Conservation (phyloP, 257 asterid genomes). For the Schizonepeta tenuifolia region DNA sequence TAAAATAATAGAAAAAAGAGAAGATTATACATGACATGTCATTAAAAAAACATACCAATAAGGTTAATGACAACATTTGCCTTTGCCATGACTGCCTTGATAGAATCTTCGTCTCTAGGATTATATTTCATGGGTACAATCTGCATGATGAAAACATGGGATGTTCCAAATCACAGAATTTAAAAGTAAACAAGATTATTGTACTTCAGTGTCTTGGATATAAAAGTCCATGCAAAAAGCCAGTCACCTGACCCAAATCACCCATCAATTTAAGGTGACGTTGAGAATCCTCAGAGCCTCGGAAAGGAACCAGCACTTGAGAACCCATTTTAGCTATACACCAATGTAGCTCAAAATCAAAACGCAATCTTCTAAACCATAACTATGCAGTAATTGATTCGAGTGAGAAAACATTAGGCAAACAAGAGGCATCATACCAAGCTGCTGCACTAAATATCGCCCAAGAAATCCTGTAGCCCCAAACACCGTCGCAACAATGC, state of each 20-base stretch:
- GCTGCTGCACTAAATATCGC: slow-evolving; percentile 89
- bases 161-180: background rate
- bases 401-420: slow-evolving; percentile 2
- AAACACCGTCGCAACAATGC: slow-evolving; percentile 91
- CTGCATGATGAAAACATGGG: slow-evolving; percentile 38
- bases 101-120: slow-evolving; percentile 88
- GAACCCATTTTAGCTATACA: slow-evolving; percentile 89
- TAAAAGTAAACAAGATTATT: background rate
- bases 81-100: slow-evolving; percentile 98
- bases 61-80: slow-evolving; percentile 98
- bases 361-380: background rate
- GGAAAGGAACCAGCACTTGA: slow-evolving; percentile 93
- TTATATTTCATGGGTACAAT: slow-evolving; percentile 94
- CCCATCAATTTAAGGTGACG: slow-evolving; percentile 99
- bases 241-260: slow-evolving; percentile 90
- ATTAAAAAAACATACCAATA: slow-evolving; percentile 48
- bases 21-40: background rate
- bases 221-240: background rate
- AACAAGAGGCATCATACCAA: slow-evolving; percentile 54
- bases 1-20: slow-evolving; percentile 15
- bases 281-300: slow-evolving; percentile 91
- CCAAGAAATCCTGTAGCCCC: slow-evolving; percentile 99
- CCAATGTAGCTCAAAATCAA: slow-evolving; percentile 1
- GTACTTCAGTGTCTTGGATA: background rate
- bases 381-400: background rate